Evolutionary conservation across 179 eudicot genomes (phyloP), one percentile per base, ranked within the genome.

Genomic region (Drosera spatulata): DNA sequence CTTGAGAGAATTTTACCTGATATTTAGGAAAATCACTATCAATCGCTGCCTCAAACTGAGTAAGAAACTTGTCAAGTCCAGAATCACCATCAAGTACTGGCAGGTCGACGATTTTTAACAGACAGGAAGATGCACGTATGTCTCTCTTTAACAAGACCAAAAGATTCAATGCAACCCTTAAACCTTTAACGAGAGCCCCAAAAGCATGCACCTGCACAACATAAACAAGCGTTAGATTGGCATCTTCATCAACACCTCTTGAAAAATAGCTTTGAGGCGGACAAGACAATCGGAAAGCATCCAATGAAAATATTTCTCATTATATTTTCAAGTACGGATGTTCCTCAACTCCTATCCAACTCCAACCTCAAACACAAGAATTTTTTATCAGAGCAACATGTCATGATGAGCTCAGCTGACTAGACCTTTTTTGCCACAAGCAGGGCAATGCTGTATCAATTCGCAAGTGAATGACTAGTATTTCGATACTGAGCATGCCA

Each of bases 1-100:
- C 7, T 15, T 51, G 33, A 12, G 33, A 12, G 55, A 65, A 64
- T 39, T 66, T 74, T 47, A 94, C 99, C 99, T 87, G 97, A 70
- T 85, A 83, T 63, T 78, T 80, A 41, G 97, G 96, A 62, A 94
- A 94, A 65, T 90, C 96, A 58, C 96, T 90, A 53, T 90, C 95
- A 52, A 94, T 67, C 66, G 99, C 95, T 61, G 97, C 96, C 82
- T 94, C 96, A 63, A 94, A 83, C 66, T 94, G 97, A 33, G 69
- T 33, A 54, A 94, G 99, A 68, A 78, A 85, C 71, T 85, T 82
- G 69, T 76, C 70, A 63, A 86, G 82, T 62, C 96, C 94, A 61
- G 79, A 69, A 56, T 44, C 66, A 15, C 86, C 96, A 69, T 71
- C 66, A 46, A 85, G 79, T 62, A 70, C 61, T 47, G 99, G 97